Base-by-base conservation (phyloP, 805 yeast species). In the Monosporozyma solicola region DNA sequence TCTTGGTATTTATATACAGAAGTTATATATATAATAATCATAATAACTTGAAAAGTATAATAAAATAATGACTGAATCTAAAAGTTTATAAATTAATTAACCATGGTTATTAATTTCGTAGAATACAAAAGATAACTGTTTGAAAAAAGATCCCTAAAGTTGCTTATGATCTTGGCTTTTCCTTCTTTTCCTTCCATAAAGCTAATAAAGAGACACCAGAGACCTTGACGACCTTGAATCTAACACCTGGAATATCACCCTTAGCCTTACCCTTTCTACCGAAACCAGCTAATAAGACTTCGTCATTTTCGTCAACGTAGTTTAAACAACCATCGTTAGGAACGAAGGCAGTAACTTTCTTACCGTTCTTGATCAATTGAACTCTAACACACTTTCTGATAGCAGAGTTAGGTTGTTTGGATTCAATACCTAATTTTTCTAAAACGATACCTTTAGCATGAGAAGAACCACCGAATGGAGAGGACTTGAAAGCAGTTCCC, bases 241-340 rank as follows among this genome's bases (percentile, higher is more conserved):
- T 94, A 76, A 94, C 99, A 89, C 99, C 99, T 79, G 99, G 99
- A 75, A 94, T 92, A 91, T 94, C 99, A 85, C 99, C 99, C 95
- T 94, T 94, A 78, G 99, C 99, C 85, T 94, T 94, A 84, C 99
- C 99, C 85, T 96, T 94, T 83, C 98, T 90, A 89, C 99, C 99
- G 90, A 94, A 94, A 85, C 99, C 99, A 73, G 99, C 98, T 71
- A 94, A 84, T 73, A 94, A 83, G 71, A 94, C 99, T 80, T 94
- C 98, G 82, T 94, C 99, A 84, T 94, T 94, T 83, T 94, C 98
- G 77, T 94, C 99, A 72, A 94, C 97, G 71, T 85, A 94, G 94
- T 94, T 94, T 79, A 94, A 82, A 85, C 99, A 94, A 92, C 99
- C 99, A 81, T 94, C 99, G 74, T 94, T 92, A 79, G 99, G 99